These are phyloP conservation scores for Diaporthe velutina DNA, from an alignment of 2,329 filamentous ascomycete species.

Conservation along the genomic window DNA sequence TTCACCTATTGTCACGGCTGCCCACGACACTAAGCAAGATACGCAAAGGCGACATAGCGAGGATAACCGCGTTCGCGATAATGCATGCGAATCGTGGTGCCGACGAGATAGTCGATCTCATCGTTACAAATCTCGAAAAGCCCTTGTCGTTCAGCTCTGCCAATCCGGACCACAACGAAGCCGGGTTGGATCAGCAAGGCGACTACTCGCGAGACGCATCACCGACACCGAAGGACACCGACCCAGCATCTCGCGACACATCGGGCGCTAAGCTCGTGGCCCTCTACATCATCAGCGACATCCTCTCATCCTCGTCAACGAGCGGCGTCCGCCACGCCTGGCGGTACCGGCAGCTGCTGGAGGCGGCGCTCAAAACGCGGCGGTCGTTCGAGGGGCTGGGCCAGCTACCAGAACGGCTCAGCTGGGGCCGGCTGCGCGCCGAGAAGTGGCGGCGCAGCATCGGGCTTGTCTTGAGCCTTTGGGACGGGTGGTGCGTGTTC, in stretches of 20 bases:
- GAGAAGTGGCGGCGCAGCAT: constrained; percentile 89
- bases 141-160: constrained; percentile 82
- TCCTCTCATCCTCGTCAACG: constrained; percentile 81
- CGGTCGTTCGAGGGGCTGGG: constrained; percentile 83
- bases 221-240: constrained; percentile 56
- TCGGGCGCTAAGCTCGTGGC: constrained; percentile 83
- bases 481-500: constrained; percentile 81
- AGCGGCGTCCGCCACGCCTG: constrained; percentile 86
- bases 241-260: constrained; percentile 64
- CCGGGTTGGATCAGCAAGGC: constrained; percentile 50
- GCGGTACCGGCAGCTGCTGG: constrained; percentile 87
- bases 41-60: constrained; percentile 86
- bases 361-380: constrained; percentile 75
- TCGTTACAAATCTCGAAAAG: constrained; percentile 83
- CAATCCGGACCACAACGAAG: constrained; percentile 67
- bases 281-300: constrained; percentile 82
- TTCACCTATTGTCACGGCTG: constrained; percentile 85
- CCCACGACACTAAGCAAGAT: constrained; percentile 81
- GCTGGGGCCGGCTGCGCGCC: constrained; percentile 84
- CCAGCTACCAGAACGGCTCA: constrained; percentile 75
- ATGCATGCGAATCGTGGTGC: constrained; percentile 86
- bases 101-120: constrained; percentile 91
- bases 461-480: constrained; percentile 75
- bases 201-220: constrained; percentile 52
- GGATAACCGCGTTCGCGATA: constrained; percentile 89